Percentiles rank a stretch among this genome's conserved stretches.
phyloP scores from a whole-genome alignment of 2,329 filamentous ascomycete species.

The Escovopsis weberi region DNA sequence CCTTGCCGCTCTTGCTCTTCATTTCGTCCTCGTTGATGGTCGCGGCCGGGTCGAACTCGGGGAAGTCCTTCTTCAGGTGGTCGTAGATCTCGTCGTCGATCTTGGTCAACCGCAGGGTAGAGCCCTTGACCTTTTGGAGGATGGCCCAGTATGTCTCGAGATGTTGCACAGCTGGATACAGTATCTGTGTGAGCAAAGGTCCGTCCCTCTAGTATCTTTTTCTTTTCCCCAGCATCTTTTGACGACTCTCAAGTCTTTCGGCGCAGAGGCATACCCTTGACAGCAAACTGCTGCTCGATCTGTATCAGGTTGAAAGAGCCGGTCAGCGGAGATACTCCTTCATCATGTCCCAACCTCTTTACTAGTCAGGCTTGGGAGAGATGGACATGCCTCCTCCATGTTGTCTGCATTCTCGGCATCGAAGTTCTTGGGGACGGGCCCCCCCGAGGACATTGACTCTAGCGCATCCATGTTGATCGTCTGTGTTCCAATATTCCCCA shows the following conservation, averaged over 20 bases:
- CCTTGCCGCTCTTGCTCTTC: slow-evolving; percentile 95
- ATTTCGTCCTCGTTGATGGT: slow-evolving; percentile 84
- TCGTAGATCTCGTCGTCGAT: slow-evolving; percentile 90
- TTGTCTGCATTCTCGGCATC: slow-evolving; percentile 41
- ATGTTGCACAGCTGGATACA: slow-evolving; percentile 61
- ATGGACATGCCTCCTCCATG: slow-evolving; percentile 37
- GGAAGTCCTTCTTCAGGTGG: slow-evolving; percentile 77
- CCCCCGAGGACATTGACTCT: slow-evolving; percentile 19
- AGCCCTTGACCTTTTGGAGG: slow-evolving; percentile 79
- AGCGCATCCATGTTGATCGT: slow-evolving; percentile 22
- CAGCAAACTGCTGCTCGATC: slow-evolving; percentile 99
- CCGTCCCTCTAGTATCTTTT: too few species aligned
- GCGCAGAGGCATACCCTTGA: slow-evolving; percentile 53
- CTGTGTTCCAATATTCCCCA: too few species aligned
- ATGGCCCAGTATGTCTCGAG: slow-evolving; percentile 96
- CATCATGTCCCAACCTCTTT: too few species aligned
- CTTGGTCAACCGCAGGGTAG: slow-evolving; percentile 79
- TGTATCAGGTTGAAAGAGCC: slow-evolving; percentile 19
- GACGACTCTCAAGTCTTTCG: background rate
- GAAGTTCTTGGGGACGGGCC: slow-evolving; percentile 38
- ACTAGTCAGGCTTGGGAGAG: background rate
- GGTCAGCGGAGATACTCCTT: background rate
- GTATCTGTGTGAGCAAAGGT: too few species aligned
- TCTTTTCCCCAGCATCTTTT: too few species aligned
- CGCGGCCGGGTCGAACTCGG: slow-evolving; percentile 72